phyloP scores from a whole-genome alignment of 1,284 basidiomycete species.

The Trametes sp. region DNA sequence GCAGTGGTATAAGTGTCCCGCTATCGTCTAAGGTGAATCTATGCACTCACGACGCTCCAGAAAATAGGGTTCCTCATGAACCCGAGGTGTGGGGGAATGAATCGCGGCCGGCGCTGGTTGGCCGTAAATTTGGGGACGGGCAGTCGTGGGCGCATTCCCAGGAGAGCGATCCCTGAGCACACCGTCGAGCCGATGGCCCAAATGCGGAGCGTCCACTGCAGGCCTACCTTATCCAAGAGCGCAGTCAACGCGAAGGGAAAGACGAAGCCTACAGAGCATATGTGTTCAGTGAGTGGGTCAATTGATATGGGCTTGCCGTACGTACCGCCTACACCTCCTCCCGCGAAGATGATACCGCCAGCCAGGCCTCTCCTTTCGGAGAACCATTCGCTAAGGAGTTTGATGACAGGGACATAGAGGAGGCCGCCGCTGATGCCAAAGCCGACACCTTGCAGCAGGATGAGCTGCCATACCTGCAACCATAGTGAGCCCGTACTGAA shows the following conservation, averaged over 20 bases:
- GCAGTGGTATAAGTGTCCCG: background rate
- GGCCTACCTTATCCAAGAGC: constrained; percentile 35
- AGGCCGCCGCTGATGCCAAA: constrained; percentile 38
- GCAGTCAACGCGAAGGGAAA: constrained; percentile 38
- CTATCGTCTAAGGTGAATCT: background rate
- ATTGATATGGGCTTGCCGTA: background rate
- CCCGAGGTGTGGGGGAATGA: constrained; percentile 37
- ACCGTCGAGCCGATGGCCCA: constrained; percentile 34
- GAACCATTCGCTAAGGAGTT: constrained; percentile 36
- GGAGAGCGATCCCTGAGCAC: constrained; percentile 32
- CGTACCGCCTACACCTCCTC: constrained; percentile 39
- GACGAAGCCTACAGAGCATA: constrained; percentile 30
- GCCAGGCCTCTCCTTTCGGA: constrained; percentile 38
- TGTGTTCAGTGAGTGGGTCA: background rate
- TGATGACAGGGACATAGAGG: constrained; percentile 37
- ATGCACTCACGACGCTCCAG: constrained; percentile 35
- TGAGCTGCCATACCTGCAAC: constrained; percentile 39
- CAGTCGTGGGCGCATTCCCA: constrained; percentile 37
- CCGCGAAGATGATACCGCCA: constrained; percentile 41
- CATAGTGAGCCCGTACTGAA: background rate
- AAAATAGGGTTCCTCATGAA: constrained; percentile 38
- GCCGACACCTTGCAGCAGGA: constrained; percentile 38
- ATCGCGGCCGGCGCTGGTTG: constrained; percentile 31
- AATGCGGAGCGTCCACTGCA: constrained; percentile 39
- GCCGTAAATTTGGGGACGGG: constrained; percentile 34